Conservation (phyloP, 192 early-diverging fungal species). For the Kappamyces sp. region DNA sequence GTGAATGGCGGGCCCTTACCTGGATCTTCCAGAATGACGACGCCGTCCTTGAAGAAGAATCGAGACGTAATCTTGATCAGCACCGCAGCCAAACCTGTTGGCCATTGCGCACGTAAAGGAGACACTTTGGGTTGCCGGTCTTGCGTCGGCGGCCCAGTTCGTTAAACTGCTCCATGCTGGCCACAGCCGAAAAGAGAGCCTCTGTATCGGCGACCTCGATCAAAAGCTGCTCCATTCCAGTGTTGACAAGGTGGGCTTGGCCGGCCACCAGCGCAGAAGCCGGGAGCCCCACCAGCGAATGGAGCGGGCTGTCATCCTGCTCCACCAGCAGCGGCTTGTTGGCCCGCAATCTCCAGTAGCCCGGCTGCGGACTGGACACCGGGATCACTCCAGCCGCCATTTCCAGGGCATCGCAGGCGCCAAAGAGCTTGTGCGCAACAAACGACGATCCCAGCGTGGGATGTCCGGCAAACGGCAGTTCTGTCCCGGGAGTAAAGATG, state of each 20-base stretch:
- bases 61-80: constrained; percentile 15
- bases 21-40: constrained; percentile 23
- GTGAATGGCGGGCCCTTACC: background rate
- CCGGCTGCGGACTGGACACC: background rate
- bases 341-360: constrained; percentile 9
- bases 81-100: background rate
- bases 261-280: too few relatives aligned
- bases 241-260: background rate
- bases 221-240: constrained; percentile 22
- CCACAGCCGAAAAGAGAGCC: constrained; percentile 8
- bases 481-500: constrained; percentile 26
- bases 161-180: background rate
- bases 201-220: constrained; percentile 10
- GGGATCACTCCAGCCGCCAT: constrained; percentile 24
- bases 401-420: constrained; percentile 17
- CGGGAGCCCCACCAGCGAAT: background rate
- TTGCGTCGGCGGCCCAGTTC: too few relatives aligned
- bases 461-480: constrained; percentile 30
- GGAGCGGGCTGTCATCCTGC: background rate
- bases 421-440: constrained; percentile 9
- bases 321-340: background rate
- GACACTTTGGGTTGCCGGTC: background rate
- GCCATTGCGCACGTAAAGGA: background rate
- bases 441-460: constrained; percentile 22
- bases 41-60: constrained; percentile 23